Evolutionary conservation across 2,329 filamentous ascomycete species (phyloP).

Genomic region (Fusarium sp.): DNA sequence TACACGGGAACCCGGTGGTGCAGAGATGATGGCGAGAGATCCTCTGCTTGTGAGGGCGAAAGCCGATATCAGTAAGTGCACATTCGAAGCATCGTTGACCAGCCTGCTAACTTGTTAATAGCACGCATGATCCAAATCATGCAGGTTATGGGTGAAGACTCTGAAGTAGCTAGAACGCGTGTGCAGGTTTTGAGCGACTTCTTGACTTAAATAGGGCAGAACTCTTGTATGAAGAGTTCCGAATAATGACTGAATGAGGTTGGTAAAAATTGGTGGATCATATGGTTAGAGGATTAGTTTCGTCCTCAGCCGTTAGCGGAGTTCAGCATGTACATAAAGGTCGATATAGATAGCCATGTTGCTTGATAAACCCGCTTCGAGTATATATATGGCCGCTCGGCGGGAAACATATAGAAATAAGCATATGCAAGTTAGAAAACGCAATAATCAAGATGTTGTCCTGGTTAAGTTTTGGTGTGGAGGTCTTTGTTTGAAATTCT

Average conservation of each 20-base stretch:
- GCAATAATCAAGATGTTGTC: not conserved
- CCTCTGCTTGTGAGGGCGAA: conserved; percentile 71
- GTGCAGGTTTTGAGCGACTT: conserved; percentile 71
- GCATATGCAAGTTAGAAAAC: not conserved
- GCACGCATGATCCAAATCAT: conserved; percentile 75
- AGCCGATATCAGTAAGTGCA: conserved; percentile 69
- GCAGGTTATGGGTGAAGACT: conserved; percentile 70
- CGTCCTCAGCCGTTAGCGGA: not conserved
- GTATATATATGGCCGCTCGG: not conserved
- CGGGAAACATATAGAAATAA: conserved; percentile 14
- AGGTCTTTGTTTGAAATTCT: conserved; percentile 27
- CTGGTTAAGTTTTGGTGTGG: not conserved
- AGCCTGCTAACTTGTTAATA: conserved; percentile 48
- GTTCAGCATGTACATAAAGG: conserved; percentile 9
- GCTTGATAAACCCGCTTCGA: conserved; percentile 1
- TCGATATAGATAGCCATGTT: conserved; percentile 2
- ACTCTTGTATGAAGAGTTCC: not conserved
- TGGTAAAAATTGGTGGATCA: conserved; percentile 8
- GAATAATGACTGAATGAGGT: conserved; percentile 29
- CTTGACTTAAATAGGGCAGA: conserved; percentile 47
- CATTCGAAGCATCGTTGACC: not conserved
- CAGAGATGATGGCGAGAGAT: conserved; percentile 64
- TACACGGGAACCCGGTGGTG: conserved; percentile 59
- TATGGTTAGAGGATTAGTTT: not conserved
- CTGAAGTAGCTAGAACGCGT: conserved; percentile 70